A percentile compares a stretch with the other conserved stretches of the same genome.
These are phyloP conservation scores for Diplosphaera chodatii DNA, from an alignment of 139 green algal genomes.

Conservation along the genomic window DNA sequence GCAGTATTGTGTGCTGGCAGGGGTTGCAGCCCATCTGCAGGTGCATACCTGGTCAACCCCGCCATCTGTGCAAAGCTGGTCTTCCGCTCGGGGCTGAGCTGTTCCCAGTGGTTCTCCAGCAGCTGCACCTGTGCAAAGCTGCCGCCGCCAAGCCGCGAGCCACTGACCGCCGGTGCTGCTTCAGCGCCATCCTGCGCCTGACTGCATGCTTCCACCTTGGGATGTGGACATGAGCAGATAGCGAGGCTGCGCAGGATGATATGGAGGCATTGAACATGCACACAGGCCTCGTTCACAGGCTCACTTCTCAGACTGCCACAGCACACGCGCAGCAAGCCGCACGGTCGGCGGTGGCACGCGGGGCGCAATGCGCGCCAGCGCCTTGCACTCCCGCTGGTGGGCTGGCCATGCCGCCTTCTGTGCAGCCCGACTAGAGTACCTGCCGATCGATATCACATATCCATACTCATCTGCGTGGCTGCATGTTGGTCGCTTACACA, in stretches of 20 bases:
- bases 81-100: conserved; percentile 36
- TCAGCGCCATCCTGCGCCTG: not conserved
- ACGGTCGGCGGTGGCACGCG: conserved; percentile 48
- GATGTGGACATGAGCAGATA: too few species aligned
- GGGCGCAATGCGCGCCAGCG: conserved; percentile 33
- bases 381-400: conserved; percentile 54
- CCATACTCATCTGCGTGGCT: too few species aligned
- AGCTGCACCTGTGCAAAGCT: conserved; percentile 26
- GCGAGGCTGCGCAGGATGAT: too few species aligned
- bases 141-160: not conserved
- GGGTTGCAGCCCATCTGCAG: too few species aligned
- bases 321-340: conserved; percentile 40
- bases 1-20: not conserved
- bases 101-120: conserved; percentile 53
- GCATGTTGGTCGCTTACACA: not conserved
- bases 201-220: not conserved
- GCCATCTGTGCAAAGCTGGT: conserved; percentile 63
- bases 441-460: too few species aligned
- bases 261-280: too few species aligned
- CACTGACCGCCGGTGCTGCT: not conserved
- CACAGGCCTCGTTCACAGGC: too few species aligned
- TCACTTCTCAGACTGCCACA: conserved; percentile 41
- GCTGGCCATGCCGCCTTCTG: conserved; percentile 53
- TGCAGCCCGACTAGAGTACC: conserved; percentile 44
- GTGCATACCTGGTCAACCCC: conserved; percentile 43